These are phyloP conservation scores for Mortierella sp. DNA, from an alignment of 371 early-diverging fungal species.

Conservation along the genomic window DNA sequence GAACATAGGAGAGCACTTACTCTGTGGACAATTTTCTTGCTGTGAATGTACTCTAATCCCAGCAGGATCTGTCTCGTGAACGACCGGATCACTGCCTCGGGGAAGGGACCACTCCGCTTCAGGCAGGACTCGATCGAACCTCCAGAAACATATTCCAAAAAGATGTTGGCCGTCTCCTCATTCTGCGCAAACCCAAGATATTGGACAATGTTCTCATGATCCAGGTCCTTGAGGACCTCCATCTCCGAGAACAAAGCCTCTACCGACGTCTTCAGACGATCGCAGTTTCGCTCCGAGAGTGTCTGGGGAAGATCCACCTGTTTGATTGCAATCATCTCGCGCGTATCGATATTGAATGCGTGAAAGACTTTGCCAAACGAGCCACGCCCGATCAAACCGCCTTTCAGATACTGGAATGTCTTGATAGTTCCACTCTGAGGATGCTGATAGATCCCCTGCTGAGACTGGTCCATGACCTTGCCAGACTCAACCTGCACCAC, in stretches of 20 bases:
- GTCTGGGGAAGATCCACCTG: constrained; percentile 79
- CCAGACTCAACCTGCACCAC: constrained; percentile 46
- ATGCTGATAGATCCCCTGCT: constrained; percentile 36
- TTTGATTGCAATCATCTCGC: constrained; percentile 96
- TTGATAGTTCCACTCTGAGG: constrained; percentile 41
- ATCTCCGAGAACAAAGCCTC: constrained; percentile 85
- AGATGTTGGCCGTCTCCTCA: constrained; percentile 81
- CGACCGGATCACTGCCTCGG: constrained; percentile 77
- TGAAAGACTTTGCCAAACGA: constrained; percentile 95
- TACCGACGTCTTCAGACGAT: constrained; percentile 57
- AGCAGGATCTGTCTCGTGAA: constrained; percentile 89
- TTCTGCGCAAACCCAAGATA: constrained; percentile 79
- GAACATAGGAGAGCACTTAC: constrained; percentile 60
- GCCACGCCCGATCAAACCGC: constrained; percentile 94
- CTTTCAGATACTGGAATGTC: constrained; percentile 80
- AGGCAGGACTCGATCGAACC: constrained; percentile 81
- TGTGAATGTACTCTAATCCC: constrained; percentile 93
- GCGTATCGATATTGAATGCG: constrained; percentile 83
- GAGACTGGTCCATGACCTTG: constrained; percentile 50
- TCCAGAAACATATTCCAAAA: constrained; percentile 92
- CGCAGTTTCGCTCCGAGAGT: constrained; percentile 43
- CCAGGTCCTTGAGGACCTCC: constrained; percentile 84
- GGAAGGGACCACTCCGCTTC: constrained; percentile 78
- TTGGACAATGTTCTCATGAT: constrained; percentile 87
- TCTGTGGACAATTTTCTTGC: constrained; percentile 90